Evolutionary conservation across 1,139 yeast species (phyloP).

Genomic region (Meyerozyma athensensis): DNA sequence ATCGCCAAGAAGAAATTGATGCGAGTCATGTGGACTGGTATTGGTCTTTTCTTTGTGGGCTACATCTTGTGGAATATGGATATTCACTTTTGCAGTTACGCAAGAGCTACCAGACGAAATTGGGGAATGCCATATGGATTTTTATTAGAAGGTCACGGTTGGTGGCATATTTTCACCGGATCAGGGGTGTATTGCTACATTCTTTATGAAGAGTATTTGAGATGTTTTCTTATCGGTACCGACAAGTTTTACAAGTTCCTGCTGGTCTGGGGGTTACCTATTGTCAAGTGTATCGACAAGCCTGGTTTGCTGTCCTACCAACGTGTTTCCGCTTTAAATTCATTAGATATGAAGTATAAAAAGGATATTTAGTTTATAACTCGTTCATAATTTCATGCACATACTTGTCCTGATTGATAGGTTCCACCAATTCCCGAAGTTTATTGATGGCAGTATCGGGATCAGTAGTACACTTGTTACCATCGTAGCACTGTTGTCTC

Average conservation of each 20-base stretch:
- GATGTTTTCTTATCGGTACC: constrained; percentile 53
- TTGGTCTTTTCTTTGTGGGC: constrained; percentile 64
- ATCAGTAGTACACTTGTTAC: constrained; percentile 23
- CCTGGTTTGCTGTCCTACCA: constrained; percentile 24
- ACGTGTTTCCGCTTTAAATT: constrained; percentile 18
- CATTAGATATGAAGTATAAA: constrained; percentile 13
- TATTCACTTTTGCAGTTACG: constrained; percentile 67
- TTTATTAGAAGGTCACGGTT: constrained; percentile 87
- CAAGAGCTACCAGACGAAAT: constrained; percentile 58
- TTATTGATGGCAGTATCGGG: constrained; percentile 34
- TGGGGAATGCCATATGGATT: constrained; percentile 86
- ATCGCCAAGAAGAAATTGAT: constrained; percentile 45
- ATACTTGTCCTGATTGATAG: constrained; percentile 31
- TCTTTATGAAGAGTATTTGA: constrained; percentile 70
- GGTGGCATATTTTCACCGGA: constrained; percentile 96
- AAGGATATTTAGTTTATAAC: constrained; percentile 8
- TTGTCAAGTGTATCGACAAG: constrained; percentile 27
- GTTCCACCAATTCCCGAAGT: constrained; percentile 32
- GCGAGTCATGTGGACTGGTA: constrained; percentile 54
- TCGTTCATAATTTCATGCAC: constrained; percentile 36
- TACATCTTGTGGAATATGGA: constrained; percentile 84
- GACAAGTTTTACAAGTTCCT: constrained; percentile 45
- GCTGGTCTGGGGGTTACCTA: constrained; percentile 24
- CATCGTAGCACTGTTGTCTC: constrained; percentile 47
- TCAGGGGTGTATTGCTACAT: constrained; percentile 54